Base-by-base conservation (phyloP, 352 stramenopile genomes). In the Pelagophyceae sp. region DNA sequence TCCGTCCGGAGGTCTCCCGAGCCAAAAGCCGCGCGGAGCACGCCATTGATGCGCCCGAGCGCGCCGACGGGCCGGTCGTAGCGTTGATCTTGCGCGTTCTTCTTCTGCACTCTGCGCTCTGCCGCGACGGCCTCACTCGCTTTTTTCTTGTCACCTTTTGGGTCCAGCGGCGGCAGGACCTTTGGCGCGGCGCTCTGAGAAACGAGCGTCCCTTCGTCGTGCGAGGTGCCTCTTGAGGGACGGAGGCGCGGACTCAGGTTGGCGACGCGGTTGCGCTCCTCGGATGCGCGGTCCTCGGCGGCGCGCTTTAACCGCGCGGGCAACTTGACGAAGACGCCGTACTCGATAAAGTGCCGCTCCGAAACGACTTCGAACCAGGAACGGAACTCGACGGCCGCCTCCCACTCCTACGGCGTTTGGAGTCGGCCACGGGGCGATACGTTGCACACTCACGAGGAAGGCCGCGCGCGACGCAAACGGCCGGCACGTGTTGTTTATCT, bases 351-450 rank as follows among this genome's bases (percentile, higher is more conserved):
- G n/a, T n/a, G n/a, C n/a, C n/a, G n/a, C n/a, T n/a, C 45, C 11
- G 11, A 54, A 23, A 23, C 45, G 45, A 11, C 45, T 11, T 54
- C 45, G 45, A 54, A 54, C 45, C 11, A 23, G 58, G 58, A 11
- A 15, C 58, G 58, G 23, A 67, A 27, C 58, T 67, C 58, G 58
- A 67, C 58, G 58, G 58, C 58, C 58, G 58, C 58, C 58, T 67
- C 58, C 58, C 58, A 67, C 45, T 11, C 45, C 45, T 54, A 23
- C 23, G 45, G 23, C 23, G 11, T 11, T 23, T 54, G 11, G 45
- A 54, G 11, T 54, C 45, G 23, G 11, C 11, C 45, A 54, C 23
- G 45, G 11, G 23, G 11, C 11, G 11, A 54, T 54, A 23, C 45
- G 45, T 23, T 54, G 11, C 11, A 54, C 11, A 54, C 11, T 23